A percentile compares a stretch with the other conserved stretches of the same genome.
Evolutionary conservation across 192 early-diverging fungal species (phyloP).

Genomic region (Paraglomus brasilianum): DNA sequence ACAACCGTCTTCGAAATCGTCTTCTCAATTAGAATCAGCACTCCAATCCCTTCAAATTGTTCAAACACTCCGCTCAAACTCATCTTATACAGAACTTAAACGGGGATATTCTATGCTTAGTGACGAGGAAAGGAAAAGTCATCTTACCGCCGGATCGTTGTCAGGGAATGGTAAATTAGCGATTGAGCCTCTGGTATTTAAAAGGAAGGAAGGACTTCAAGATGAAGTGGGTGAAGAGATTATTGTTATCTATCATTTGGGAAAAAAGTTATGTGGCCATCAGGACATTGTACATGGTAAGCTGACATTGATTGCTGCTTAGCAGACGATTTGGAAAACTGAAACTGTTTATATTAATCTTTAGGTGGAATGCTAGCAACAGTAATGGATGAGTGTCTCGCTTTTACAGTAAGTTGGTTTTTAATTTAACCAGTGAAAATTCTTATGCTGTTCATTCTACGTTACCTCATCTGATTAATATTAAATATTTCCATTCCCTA

Average conservation of each 20-base stretch:
- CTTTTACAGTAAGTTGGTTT: constrained; percentile 35
- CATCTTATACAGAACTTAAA: no score
- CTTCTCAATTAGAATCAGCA: no score
- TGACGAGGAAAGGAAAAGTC: constrained; percentile 31
- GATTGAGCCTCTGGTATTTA: constrained; percentile 53
- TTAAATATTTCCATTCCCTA: neutral
- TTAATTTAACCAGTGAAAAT: neutral
- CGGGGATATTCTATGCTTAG: constrained; percentile 35
- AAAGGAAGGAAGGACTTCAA: constrained; percentile 41
- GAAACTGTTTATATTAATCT: neutral
- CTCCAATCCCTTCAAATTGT: no score
- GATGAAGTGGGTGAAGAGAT: constrained; percentile 31
- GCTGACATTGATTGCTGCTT: constrained; percentile 56
- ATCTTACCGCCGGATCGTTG: constrained; percentile 50
- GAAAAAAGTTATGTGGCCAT: constrained; percentile 71
- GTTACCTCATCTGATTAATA: neutral
- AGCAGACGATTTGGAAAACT: no score
- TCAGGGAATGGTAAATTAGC: constrained; percentile 56
- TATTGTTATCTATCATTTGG: constrained; percentile 61
- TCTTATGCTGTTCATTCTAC: no score
- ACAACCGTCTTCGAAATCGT: no score
- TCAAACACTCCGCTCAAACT: no score
- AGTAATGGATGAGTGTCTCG: constrained; percentile 51
- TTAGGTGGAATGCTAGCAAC: constrained; percentile 29
- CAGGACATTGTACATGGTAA: constrained; percentile 79